Base-by-base conservation (phyloP, 148 eudicot genomes). In the Cornus suecica region DNA sequence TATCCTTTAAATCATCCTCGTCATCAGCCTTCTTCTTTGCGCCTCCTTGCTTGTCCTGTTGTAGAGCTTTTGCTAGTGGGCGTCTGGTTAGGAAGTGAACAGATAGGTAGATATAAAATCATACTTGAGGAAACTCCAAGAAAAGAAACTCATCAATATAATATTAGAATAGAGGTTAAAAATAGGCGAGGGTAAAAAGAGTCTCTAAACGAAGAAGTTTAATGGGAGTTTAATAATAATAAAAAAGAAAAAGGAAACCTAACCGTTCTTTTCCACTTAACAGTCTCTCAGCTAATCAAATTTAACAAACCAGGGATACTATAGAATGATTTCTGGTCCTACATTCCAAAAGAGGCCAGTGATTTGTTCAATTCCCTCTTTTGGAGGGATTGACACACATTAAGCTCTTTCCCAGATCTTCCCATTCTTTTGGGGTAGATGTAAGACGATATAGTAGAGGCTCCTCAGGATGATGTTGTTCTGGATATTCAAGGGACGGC, bases 1-100 rank as follows among this genome's bases (percentile, higher is more conserved):
- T 87, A 79, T 89, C 92, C 69, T 79, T 66, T 18, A n/a, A n/a
- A n/a, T n/a, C n/a, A n/a, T 87, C 90, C 16, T 80, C 78, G 25
- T 79, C 66, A 7, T 24, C 66, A 30, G 67, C 63, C 70, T 75
- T 67, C 81, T 85, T 87, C 48, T 72, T 81, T 27, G 78, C 37
- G 24, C 23, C 28, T 66, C 80, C 84, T 18, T 68, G 48, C 29
- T 32, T 26, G n/a, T 83, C 81, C 64, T 73, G 74, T 61, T 76
- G 74, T 20, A 75, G 2, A 74, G 82, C 70, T 82, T 29, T 81
- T 14, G 82, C 69, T 7, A 28, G 76, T 18, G 83, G 86, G 3
- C 88, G 84, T 71, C 88, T 89, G 80, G 63, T 77, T 14, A 71
- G 0, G n/a, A 16, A 62, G 10, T 66, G 42, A 66, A 66, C 69